phyloP scores from a whole-genome alignment of 2,329 filamentous ascomycete genomes.

The Aspergillus nomiae region DNA sequence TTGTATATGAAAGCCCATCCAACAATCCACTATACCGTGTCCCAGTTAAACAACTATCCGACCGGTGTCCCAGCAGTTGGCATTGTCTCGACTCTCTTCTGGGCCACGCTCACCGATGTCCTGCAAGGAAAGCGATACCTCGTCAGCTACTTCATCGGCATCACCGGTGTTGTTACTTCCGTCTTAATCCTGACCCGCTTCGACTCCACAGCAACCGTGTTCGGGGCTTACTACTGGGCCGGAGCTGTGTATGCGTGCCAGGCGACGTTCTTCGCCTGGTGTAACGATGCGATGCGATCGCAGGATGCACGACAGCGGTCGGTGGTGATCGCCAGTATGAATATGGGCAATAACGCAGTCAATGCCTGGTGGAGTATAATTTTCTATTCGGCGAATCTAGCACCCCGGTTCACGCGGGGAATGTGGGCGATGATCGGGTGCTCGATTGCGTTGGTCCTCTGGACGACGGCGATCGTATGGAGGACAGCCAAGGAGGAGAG shows the following conservation, averaged over 20 bases:
- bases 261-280: constrained; percentile 75
- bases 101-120: constrained; percentile 67
- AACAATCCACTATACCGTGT: constrained; percentile 48
- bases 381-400: constrained; percentile 68
- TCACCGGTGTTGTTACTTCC: constrained; percentile 65
- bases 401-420: constrained; percentile 65
- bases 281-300: constrained; percentile 68
- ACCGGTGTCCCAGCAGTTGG: constrained; percentile 57
- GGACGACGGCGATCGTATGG: constrained; percentile 20
- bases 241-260: constrained; percentile 72
- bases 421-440: constrained; percentile 25
- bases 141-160: constrained; percentile 66
- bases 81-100: constrained; percentile 63
- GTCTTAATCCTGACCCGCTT: constrained; percentile 62
- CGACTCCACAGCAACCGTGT: constrained; percentile 56
- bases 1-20: constrained; percentile 54
- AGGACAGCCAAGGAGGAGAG: constrained; percentile 17
- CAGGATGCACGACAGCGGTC: constrained; percentile 65
- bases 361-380: constrained; percentile 75
- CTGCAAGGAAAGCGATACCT: constrained; percentile 63
- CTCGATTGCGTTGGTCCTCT: constrained; percentile 19
- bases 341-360: constrained; percentile 66
- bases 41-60: constrained; percentile 57
- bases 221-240: constrained; percentile 70
- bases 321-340: constrained; percentile 73